Percentiles rank a stretch among this genome's conserved stretches.
Evolutionary conservation across 176 grass and related monocot genomes (phyloP).

Genomic region (Aegilops tauschii): DNA sequence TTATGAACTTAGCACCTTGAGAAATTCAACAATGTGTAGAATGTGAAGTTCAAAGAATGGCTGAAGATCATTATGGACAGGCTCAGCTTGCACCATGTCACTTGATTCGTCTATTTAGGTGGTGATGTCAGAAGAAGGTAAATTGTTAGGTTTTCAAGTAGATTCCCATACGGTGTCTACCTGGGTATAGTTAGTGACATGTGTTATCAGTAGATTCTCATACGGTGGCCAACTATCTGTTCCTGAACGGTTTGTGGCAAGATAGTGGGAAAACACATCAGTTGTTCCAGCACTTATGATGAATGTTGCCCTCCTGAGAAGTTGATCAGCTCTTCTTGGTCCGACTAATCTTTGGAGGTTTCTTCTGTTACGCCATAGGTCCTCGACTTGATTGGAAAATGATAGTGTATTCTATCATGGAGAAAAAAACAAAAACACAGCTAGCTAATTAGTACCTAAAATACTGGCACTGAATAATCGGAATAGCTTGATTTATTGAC

Average conservation of each 20-base stretch:
- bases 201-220: background rate
- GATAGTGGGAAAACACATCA: conserved; percentile 41
- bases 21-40: too few relatives aligned
- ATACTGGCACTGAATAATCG: background rate
- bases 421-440: background rate
- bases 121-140: conserved; percentile 71
- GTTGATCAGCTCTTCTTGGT: conserved; percentile 40
- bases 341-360: conserved; percentile 28
- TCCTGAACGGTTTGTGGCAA: conserved; percentile 27
- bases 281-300: conserved; percentile 50
- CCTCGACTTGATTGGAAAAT: conserved; percentile 56
- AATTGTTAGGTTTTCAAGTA: conserved; percentile 63
- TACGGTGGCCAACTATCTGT: conserved; percentile 32
- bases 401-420: conserved; percentile 41
- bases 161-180: too few relatives aligned
- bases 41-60: too few relatives aligned
- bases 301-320: conserved; percentile 48
- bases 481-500: background rate
- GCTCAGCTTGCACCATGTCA: background rate
- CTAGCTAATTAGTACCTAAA: background rate
- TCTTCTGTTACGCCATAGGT: conserved; percentile 47
- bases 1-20: too few relatives aligned
- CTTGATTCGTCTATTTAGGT: conserved; percentile 47
- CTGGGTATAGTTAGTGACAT: too few relatives aligned
- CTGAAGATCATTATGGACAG: too few relatives aligned